Conservation (phyloP, 495 filamentous ascomycete genomes). For the Cryomyces antarcticus region DNA sequence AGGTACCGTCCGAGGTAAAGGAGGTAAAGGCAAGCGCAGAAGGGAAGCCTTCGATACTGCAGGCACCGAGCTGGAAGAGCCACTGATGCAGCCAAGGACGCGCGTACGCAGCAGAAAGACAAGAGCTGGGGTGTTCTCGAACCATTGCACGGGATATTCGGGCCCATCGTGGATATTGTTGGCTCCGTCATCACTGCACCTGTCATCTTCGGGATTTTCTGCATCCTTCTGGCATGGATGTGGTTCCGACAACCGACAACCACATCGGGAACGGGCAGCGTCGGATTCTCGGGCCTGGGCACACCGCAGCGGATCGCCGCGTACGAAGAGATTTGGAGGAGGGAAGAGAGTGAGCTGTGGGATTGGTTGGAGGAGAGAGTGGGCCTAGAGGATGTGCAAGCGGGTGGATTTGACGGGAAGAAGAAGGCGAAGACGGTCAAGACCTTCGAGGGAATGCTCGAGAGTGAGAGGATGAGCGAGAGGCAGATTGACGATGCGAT, state of each 20-base stretch:
- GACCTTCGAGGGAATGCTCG: constrained; percentile 15
- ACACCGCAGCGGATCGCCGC: constrained; percentile 52
- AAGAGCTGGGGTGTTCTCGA: constrained; percentile 66
- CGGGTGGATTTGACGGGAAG: constrained; percentile 18
- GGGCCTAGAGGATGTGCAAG: constrained; percentile 45
- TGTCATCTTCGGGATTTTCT: constrained; percentile 36
- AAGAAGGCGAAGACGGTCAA: constrained; percentile 13
- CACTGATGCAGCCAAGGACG: constrained; percentile 24
- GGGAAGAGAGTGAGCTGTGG: constrained; percentile 85
- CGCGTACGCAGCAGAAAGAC: constrained; percentile 13
- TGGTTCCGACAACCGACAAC: constrained; percentile 16
- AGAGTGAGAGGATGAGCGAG: constrained; percentile 48
- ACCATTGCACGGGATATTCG: constrained; percentile 46
- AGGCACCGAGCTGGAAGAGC: constrained; percentile 20
- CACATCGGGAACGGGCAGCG: neutral
- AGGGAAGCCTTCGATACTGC: constrained; percentile 29
- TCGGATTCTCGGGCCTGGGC: constrained; percentile 5
- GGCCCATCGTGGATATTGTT: constrained; percentile 50
- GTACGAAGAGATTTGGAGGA: constrained; percentile 84
- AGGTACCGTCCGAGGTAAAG: constrained; percentile 24
- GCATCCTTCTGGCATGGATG: constrained; percentile 33
- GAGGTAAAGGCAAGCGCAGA: constrained; percentile 29
- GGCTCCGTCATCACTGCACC: constrained; percentile 43
- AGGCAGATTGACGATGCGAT: constrained; percentile 73
- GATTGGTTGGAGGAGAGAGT: constrained; percentile 85